A percentile compares a stretch with the other conserved stretches of the same genome.
Evolutionary conservation across 108 stramenopile species (phyloP).

Genomic region (Mediolabrus comicus): DNA sequence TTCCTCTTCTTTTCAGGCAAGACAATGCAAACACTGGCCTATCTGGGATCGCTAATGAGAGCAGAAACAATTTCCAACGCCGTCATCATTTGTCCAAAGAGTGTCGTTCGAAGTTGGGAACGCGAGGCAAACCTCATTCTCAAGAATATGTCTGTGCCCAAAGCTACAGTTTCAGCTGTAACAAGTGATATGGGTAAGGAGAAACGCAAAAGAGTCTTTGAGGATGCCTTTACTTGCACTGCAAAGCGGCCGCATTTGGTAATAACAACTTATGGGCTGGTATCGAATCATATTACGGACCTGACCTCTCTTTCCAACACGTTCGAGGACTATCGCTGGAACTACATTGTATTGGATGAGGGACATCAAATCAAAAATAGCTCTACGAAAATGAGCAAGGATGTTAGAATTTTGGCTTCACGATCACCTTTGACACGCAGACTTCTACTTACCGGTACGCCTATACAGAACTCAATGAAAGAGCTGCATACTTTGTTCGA

Average conservation of each 20-base stretch:
- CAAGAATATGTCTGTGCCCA: conserved; percentile 40
- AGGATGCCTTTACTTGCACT: conserved; percentile 53
- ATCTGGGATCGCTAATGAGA: conserved; percentile 72
- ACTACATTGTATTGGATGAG: conserved; percentile 95
- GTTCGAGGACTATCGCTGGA: conserved; percentile 56
- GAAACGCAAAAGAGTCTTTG: conserved; percentile 45
- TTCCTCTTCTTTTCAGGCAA: conserved; percentile 58
- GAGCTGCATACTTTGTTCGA: conserved; percentile 96
- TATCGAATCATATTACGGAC: conserved; percentile 40
- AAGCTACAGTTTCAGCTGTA: conserved; percentile 52
- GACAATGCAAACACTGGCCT: conserved; percentile 64
- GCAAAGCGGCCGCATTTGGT: conserved; percentile 56
- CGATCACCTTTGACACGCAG: conserved; percentile 55
- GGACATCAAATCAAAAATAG: conserved; percentile 95
- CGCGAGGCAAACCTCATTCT: conserved; percentile 65
- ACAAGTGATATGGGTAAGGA: conserved; percentile 48
- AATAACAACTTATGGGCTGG: conserved; percentile 80
- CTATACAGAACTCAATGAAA: conserved; percentile 80
- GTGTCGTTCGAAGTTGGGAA: conserved; percentile 75
- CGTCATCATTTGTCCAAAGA: conserved; percentile 69
- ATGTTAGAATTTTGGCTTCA: conserved; percentile 56
- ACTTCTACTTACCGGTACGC: conserved; percentile 91
- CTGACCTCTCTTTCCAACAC: conserved; percentile 10
- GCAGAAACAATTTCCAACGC: conserved; percentile 70
- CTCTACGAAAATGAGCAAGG: conserved; percentile 62